Evolutionary conservation across 768 basidiomycete genomes (phyloP).

Genomic region (Mycena amicta): DNA sequence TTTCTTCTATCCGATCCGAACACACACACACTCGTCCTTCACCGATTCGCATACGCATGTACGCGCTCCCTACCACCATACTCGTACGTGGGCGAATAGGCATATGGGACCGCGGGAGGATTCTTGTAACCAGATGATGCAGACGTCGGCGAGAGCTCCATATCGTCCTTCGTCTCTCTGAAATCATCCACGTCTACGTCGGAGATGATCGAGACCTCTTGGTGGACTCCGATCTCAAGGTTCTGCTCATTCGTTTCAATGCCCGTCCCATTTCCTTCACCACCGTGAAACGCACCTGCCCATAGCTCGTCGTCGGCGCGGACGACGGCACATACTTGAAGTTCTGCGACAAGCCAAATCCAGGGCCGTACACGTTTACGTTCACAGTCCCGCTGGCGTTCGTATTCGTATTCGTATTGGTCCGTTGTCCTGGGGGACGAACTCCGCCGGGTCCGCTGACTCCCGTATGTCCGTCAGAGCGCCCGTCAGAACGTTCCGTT

Average conservation of each 20-base stretch:
- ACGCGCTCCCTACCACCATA: background rate
- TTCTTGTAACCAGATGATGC: background rate
- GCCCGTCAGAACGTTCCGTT: conserved; percentile 41
- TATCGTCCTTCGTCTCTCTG: background rate
- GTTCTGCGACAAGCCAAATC: background rate
- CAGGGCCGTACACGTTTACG: background rate
- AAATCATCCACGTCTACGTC: conserved; percentile 9
- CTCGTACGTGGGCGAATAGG: background rate
- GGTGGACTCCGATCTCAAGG: conserved; percentile 24
- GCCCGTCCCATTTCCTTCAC: background rate
- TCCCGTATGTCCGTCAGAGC: conserved; percentile 2
- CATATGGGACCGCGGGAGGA: background rate
- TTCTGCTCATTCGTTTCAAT: conserved; percentile 5
- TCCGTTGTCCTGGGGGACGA: background rate
- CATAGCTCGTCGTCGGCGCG: background rate
- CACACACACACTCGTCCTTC: no score
- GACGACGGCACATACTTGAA: no score
- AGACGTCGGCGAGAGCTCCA: background rate
- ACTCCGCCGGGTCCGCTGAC: background rate
- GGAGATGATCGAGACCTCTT: conserved; percentile 21
- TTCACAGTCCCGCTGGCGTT: background rate
- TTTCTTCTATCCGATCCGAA: no score
- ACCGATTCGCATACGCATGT: background rate
- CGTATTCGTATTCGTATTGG: background rate
- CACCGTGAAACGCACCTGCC: background rate